Evolutionary conservation across 768 basidiomycete species (phyloP).

Genomic region (Megacollybia marginata): DNA sequence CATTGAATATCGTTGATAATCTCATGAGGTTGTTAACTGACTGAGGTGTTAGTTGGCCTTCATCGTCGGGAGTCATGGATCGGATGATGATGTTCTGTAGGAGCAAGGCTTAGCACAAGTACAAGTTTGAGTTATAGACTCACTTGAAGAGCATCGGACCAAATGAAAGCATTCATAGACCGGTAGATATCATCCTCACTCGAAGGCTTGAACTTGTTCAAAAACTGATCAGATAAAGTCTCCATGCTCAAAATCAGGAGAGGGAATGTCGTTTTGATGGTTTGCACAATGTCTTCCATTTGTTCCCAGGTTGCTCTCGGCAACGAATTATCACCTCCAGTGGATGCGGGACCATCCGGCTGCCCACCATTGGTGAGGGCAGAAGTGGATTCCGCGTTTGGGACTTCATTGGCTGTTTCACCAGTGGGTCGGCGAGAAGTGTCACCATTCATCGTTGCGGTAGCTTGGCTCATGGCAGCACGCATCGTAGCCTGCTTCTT

Average conservation of each 20-base stretch:
- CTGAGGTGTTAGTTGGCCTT: conserved; percentile 49
- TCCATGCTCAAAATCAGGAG: conserved; percentile 92
- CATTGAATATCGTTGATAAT: no score
- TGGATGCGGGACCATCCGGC: conserved; percentile 8
- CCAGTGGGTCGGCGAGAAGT: conserved; percentile 10
- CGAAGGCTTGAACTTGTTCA: conserved; percentile 78
- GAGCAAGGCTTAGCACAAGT: not conserved
- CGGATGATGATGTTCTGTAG: not conserved
- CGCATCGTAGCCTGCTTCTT: conserved; percentile 31
- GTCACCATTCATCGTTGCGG: conserved; percentile 7
- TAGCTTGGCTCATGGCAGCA: conserved; percentile 5
- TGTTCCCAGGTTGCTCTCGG: conserved; percentile 78
- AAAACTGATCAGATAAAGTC: conserved; percentile 93
- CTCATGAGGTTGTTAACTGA: conserved; percentile 13
- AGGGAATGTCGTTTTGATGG: conserved; percentile 93
- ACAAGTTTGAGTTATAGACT: conserved; percentile 5
- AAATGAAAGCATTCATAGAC: conserved; percentile 73
- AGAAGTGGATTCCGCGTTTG: conserved; percentile 12
- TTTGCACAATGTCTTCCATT: conserved; percentile 89
- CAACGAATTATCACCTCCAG: conserved; percentile 10
- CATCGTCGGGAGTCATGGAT: conserved; percentile 29
- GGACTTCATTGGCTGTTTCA: conserved; percentile 18
- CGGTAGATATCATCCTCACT: conserved; percentile 94
- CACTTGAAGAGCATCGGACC: conserved; percentile 76
- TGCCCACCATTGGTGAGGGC: conserved; percentile 6